A percentile compares a stretch with the other conserved stretches of the same genome.
Conservation (phyloP, 768 basidiomycete genomes). For the Myochromella boudieri region DNA sequence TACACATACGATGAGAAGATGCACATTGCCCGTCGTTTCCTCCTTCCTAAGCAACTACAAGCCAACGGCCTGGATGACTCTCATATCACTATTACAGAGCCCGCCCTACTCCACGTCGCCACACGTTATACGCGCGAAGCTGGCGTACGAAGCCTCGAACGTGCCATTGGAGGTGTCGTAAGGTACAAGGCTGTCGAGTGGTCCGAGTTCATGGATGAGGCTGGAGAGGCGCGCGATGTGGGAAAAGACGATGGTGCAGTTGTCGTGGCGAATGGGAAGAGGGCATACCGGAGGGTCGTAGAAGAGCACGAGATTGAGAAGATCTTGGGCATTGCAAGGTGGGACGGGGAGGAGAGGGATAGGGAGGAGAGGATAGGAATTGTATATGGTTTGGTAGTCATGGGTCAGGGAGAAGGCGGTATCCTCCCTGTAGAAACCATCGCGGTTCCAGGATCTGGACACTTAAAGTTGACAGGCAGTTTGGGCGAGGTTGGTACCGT, state of each 20-base stretch:
- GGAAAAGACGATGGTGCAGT: constrained; percentile 19
- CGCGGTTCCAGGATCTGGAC: constrained; percentile 71
- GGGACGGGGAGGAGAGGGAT: constrained; percentile 79
- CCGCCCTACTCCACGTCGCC: constrained; percentile 68
- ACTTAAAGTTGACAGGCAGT: constrained; percentile 77
- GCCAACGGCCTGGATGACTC: constrained; percentile 71
- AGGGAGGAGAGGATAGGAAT: constrained; percentile 73
- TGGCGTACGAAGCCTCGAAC: constrained; percentile 88
- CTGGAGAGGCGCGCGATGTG: constrained; percentile 21
- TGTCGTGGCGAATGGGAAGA: constrained; percentile 18
- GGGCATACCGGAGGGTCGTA: constrained; percentile 59
- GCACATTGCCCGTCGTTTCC: constrained; percentile 82
- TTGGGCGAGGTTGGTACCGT: constrained; percentile 64
- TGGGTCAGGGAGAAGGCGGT: constrained; percentile 83
- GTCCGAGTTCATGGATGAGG: constrained; percentile 62
- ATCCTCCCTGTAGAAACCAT: constrained; percentile 85
- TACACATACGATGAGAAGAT: constrained; percentile 92
- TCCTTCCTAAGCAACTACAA: constrained; percentile 83
- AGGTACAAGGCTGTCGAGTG: constrained; percentile 91
- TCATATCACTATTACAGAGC: constrained; percentile 66
- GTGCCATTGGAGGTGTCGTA: constrained; percentile 86
- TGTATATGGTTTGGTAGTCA: constrained; percentile 87
- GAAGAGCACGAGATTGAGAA: constrained; percentile 73
- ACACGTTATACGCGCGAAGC: constrained; percentile 88
- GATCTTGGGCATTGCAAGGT: constrained; percentile 79